Evolutionary conservation across 768 basidiomycete species (phyloP).

Genomic region (Pisolithus tinctorius): DNA sequence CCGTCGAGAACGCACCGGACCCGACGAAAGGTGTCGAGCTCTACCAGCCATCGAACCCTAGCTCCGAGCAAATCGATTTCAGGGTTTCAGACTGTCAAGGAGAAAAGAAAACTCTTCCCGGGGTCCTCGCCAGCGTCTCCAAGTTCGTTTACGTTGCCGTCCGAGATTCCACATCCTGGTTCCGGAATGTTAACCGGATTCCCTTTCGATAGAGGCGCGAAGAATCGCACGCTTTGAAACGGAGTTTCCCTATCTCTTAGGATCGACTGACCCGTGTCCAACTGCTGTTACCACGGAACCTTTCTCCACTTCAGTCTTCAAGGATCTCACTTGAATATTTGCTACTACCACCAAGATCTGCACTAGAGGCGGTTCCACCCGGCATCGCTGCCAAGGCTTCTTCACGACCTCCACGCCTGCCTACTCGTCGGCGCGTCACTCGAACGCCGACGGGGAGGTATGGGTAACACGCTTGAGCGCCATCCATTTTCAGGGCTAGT

Average conservation of each 20-base stretch:
- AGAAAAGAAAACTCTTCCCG: constrained; percentile 76
- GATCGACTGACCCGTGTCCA: too few species aligned
- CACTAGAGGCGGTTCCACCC: too few species aligned
- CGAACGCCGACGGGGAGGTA: constrained; percentile 72
- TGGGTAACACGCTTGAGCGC: constrained; percentile 28
- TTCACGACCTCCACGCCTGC: constrained; percentile 31
- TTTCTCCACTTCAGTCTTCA: constrained; percentile 7
- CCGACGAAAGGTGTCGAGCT: too few species aligned
- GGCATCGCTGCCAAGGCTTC: too few species aligned
- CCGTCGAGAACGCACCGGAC: too few species aligned
- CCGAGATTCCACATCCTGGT: constrained; percentile 63
- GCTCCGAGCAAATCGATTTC: constrained; percentile 63
- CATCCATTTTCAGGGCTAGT: too few species aligned
- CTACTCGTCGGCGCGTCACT: constrained; percentile 70
- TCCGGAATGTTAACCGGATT: constrained; percentile 75
- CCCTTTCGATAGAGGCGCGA: constrained; percentile 41
- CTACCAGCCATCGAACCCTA: constrained; percentile 31
- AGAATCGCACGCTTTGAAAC: too few species aligned
- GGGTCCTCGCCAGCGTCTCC: constrained; percentile 56
- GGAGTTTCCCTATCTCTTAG: too few species aligned
- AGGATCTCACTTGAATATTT: constrained; percentile 67
- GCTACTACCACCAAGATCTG: too few species aligned
- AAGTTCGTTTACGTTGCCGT: constrained; percentile 62
- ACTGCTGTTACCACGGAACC: too few species aligned
- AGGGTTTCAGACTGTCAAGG: constrained; percentile 67